phyloP scores from a whole-genome alignment of 1,284 basidiomycete species.

The Schizophyllum commune region DNA sequence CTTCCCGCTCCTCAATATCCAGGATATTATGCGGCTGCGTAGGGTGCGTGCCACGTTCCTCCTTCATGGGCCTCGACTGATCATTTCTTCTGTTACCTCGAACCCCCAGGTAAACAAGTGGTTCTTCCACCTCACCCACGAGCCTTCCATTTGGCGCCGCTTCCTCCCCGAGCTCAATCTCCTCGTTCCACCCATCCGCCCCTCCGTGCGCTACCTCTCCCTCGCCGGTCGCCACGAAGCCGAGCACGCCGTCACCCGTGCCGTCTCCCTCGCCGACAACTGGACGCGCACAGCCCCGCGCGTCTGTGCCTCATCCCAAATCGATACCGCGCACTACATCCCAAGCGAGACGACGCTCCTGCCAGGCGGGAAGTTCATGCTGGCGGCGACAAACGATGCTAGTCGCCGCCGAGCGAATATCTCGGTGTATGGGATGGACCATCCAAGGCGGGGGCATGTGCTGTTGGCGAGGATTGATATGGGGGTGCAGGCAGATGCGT shows the following conservation, averaged over 20 bases:
- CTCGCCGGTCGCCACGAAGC: constrained; percentile 46
- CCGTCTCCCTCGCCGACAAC: constrained; percentile 52
- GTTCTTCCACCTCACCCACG: constrained; percentile 54
- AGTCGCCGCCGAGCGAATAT: constrained; percentile 38
- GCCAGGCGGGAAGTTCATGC: constrained; percentile 63
- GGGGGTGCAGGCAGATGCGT: constrained; percentile 46
- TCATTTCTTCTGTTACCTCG: too few relatives aligned
- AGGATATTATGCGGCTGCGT: constrained; percentile 48
- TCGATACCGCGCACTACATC: constrained; percentile 36
- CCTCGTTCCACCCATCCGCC: constrained; percentile 56
- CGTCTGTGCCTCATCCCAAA: constrained; percentile 25
- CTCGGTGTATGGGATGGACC: constrained; percentile 50
- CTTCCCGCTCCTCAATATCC: constrained; percentile 37
- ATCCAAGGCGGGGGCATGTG: constrained; percentile 38
- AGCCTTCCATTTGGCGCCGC: constrained; percentile 63
- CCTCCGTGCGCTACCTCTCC: constrained; percentile 40
- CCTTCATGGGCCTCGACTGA: too few relatives aligned
- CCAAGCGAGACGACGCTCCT: constrained; percentile 49
- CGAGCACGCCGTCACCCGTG: constrained; percentile 54
- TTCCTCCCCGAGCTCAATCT: constrained; percentile 44
- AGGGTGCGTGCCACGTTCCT: constrained; percentile 27
- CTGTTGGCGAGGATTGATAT: constrained; percentile 33
- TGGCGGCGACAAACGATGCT: constrained; percentile 48
- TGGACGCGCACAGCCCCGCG: constrained; percentile 38
- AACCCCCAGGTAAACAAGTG: constrained; percentile 46